Evolutionary conservation across 345 rosid species (phyloP).

Genomic region (Laguncularia racemosa): DNA sequence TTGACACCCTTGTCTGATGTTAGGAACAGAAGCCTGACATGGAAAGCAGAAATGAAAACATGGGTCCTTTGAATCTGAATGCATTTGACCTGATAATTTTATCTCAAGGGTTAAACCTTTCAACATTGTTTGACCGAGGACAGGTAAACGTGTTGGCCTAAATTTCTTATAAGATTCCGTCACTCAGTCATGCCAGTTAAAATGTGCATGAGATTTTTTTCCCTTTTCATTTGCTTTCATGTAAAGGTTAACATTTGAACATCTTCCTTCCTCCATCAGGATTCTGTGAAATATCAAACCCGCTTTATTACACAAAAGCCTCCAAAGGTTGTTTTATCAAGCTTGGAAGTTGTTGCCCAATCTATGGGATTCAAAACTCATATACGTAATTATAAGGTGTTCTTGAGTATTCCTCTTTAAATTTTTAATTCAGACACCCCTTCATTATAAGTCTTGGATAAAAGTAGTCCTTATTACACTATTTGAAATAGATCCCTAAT

Average conservation of each 20-base stretch:
- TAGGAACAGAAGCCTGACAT: slow-evolving; percentile 53
- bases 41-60: slow-evolving; percentile 43
- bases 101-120: slow-evolving; percentile 94
- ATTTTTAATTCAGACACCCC: no score
- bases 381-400: slow-evolving; percentile 88
- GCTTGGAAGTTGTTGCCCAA: slow-evolving; percentile 97
- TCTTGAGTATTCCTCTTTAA: no score
- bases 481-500: neutral
- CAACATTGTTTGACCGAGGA: slow-evolving; percentile 83
- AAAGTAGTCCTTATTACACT: no score
- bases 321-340: slow-evolving; percentile 76
- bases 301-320: slow-evolving; percentile 84
- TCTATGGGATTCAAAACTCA: slow-evolving; percentile 98
- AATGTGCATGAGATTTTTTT: slow-evolving; percentile 1
- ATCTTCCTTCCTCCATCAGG: slow-evolving; percentile 28
- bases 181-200: no score
- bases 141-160: slow-evolving; percentile 35
- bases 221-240: neutral
- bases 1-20: slow-evolving; percentile 5
- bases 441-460: no score
- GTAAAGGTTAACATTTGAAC: neutral
- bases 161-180: neutral
- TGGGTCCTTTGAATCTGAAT: slow-evolving; percentile 78
- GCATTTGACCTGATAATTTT: slow-evolving; percentile 89
- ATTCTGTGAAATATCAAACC: slow-evolving; percentile 70